These are phyloP conservation scores for Mortierella claussenii DNA, from an alignment of 192 early-diverging fungal species.

Conservation along the genomic window DNA sequence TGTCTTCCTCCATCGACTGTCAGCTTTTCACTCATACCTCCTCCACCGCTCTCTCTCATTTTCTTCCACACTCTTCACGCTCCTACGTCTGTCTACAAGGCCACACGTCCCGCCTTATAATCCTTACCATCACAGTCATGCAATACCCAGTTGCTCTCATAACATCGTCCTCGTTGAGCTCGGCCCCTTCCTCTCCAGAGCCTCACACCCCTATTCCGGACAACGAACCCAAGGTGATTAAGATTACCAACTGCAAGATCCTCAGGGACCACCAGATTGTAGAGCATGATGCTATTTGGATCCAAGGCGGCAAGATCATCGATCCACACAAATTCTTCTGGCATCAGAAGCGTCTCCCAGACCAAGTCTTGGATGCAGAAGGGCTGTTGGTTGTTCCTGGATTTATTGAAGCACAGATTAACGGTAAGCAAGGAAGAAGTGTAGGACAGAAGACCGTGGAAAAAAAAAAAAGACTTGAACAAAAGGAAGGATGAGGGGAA, in stretches of 20 bases:
- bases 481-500: neutral
- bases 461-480: constrained; percentile 1
- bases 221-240: constrained; percentile 54
- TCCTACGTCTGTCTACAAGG: too few species aligned
- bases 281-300: constrained; percentile 77
- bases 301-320: constrained; percentile 82
- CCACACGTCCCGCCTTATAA: too few species aligned
- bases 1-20: neutral
- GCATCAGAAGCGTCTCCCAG: constrained; percentile 69
- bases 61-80: too few species aligned
- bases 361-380: constrained; percentile 75
- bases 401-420: constrained; percentile 85
- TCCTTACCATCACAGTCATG: too few species aligned
- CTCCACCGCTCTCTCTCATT: too few species aligned
- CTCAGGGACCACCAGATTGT: constrained; percentile 80
- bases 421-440: constrained; percentile 53
- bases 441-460: too few species aligned
- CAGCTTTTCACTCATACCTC: too few species aligned
- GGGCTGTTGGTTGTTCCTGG: constrained; percentile 81
- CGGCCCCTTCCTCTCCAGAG: constrained; percentile 36
- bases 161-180: constrained; percentile 12
- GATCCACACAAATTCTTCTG: constrained; percentile 80
- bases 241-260: constrained; percentile 82
- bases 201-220: constrained; percentile 42
- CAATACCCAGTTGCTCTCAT: constrained; percentile 50